These are phyloP conservation scores for Oemleria cerasiformis DNA, from an alignment of 306 rosid species.

Conservation along the genomic window DNA sequence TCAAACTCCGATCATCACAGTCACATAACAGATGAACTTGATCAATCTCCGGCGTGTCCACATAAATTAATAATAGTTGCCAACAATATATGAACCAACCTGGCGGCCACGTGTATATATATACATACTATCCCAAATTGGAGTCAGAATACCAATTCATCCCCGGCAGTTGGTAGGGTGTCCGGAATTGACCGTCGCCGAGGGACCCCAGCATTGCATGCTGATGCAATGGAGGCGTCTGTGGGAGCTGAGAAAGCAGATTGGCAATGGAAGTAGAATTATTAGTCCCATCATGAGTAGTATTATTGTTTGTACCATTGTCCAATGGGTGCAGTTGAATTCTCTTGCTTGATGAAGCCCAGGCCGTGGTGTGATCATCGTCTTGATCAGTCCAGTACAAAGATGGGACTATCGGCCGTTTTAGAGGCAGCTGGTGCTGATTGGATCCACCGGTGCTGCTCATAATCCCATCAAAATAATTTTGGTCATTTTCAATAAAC, in stretches of 20 bases:
- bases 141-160: conserved; percentile 72
- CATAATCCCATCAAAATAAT: conserved; percentile 47
- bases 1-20: background rate
- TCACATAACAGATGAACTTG: too few relatives aligned
- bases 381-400: conserved; percentile 54
- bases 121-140: conserved; percentile 5
- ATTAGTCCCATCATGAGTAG: conserved; percentile 15
- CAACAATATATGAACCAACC: too few relatives aligned
- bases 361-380: conserved; percentile 1
- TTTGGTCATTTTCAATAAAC: conserved; percentile 50
- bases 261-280: conserved; percentile 43
- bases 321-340: conserved; percentile 36
- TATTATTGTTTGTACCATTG: conserved; percentile 14
- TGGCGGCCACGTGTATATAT: too few relatives aligned
- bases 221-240: conserved; percentile 57
- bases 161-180: conserved; percentile 49
- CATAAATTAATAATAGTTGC: too few relatives aligned
- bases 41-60: too few relatives aligned
- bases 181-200: conserved; percentile 37
- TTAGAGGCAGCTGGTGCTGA: conserved; percentile 37
- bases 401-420: conserved; percentile 37
- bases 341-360: conserved; percentile 47
- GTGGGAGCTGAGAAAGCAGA: conserved; percentile 75
- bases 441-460: conserved; percentile 2
- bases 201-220: conserved; percentile 57